Base-by-base conservation (phyloP, 306 rosid genomes). In the Ammopiptanthus mongolicus region DNA sequence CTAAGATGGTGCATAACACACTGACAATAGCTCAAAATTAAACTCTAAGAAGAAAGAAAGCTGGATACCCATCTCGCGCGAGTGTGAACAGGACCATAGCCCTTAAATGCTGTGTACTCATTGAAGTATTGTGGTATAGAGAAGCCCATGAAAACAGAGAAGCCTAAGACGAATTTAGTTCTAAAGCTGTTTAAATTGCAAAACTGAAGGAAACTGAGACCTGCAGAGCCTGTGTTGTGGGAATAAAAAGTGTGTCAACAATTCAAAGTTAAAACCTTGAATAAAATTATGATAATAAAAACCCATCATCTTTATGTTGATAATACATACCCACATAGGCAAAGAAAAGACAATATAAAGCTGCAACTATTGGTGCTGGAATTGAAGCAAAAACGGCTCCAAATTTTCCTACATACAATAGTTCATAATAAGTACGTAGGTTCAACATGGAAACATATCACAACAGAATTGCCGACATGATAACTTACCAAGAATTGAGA, bases 331-430 rank as follows among this genome's bases (percentile, higher is more conserved):
- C 98, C 46, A 92, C 96, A 70, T 90, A 90, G 77, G 99, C 93
- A 71, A 95, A 95, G 92, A 92, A 88, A 78, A 95, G 80, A 80
- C 99, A 91, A 53, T 92, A 90, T 47, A 90, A 73, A 46, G 97
- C 97, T 42, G 91, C 96, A 60, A 95, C 63, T 55, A 95, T 95
- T 15, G 97, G 88, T 3, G 87, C 86, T 15, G 97, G 97, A 74
- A 92, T 92, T 36, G 99, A 95, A 77, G 97, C 97, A 75, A 92
- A 88, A 56, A 95, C 85, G 28, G 97, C 98, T 83, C 98, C 98
- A 53, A 95, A 95, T 84, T 95, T 95, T 76, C 97, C 98, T 95
- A 83, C 64, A 78, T 29, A 69, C 28, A 36, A 11, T 70, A 71
- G 6, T 64, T 70, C 15, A 48, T 55, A 37, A 28, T 71, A 50